These are phyloP conservation scores for Plicaturopsis crispa DNA, from an alignment of 768 basidiomycete genomes.

Conservation along the genomic window DNA sequence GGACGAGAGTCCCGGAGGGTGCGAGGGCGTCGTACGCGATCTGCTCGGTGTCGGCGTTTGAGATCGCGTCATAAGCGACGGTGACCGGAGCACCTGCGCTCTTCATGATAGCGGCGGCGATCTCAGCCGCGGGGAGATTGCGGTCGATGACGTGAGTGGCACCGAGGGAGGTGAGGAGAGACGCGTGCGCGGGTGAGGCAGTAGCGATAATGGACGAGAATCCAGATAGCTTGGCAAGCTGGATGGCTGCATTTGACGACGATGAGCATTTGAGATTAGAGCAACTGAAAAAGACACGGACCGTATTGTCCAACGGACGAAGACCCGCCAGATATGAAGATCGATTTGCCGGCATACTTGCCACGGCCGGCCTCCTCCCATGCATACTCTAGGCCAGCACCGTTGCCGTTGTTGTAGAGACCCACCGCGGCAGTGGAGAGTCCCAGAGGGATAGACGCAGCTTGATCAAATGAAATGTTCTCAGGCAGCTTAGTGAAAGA, in stretches of 20 bases:
- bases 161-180: constrained; percentile 26
- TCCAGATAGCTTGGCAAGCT: constrained; percentile 31
- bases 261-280: no score
- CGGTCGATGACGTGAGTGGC: constrained; percentile 33
- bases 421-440: constrained; percentile 29
- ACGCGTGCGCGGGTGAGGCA: constrained; percentile 22
- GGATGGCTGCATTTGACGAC: constrained; percentile 29
- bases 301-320: constrained; percentile 29
- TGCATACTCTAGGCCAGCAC: constrained; percentile 21
- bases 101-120: constrained; percentile 2
- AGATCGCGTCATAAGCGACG: constrained; percentile 23
- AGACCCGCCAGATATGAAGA: constrained; percentile 29
- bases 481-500: constrained; percentile 23
- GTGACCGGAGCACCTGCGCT: constrained; percentile 14
- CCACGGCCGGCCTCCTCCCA: constrained; percentile 23
- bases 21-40: constrained; percentile 27
- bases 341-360: constrained; percentile 22
- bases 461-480: constrained; percentile 30
- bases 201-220: constrained; percentile 35
- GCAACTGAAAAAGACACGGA: constrained; percentile 7
- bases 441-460: constrained; percentile 31
- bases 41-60: constrained; percentile 29
- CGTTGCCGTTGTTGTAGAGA: constrained; percentile 22
- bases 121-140: constrained; percentile 20
- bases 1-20: constrained; percentile 27